These are phyloP conservation scores for Erodium moschatum DNA, from an alignment of 441 rosid genomes.

Conservation along the genomic window DNA sequence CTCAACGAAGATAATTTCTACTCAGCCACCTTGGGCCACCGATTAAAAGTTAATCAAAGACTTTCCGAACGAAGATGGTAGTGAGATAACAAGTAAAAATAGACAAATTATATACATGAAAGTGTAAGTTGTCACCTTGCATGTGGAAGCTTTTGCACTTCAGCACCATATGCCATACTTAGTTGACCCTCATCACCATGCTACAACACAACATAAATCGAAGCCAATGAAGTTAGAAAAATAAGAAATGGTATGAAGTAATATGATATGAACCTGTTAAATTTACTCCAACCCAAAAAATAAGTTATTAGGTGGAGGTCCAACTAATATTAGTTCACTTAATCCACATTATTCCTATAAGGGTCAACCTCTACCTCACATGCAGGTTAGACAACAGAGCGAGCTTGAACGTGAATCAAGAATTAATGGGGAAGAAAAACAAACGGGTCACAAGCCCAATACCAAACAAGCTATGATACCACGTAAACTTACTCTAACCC, in stretches of 20 bases:
- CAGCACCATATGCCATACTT: conserved; percentile 66
- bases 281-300: no score
- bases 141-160: conserved; percentile 67
- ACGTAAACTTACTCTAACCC: no score
- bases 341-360: no score
- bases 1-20: background rate
- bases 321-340: no score
- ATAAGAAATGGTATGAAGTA: conserved; percentile 2
- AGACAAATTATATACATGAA: conserved; percentile 16
- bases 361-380: no score
- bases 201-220: conserved; percentile 33
- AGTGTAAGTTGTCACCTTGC: conserved; percentile 61
- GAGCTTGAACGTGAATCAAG: no score
- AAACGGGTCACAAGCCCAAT: no score
- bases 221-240: conserved; percentile 17
- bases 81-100: conserved; percentile 5
- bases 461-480: no score
- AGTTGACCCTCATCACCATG: conserved; percentile 88
- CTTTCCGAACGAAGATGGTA: background rate
- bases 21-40: background rate
- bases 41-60: conserved; percentile 9
- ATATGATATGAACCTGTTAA: no score
- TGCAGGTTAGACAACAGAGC: no score
- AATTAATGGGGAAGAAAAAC: no score
- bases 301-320: no score